Evolutionary conservation across 2,329 filamentous ascomycete genomes (phyloP).

Genomic region (Rugonectria rugulosa): DNA sequence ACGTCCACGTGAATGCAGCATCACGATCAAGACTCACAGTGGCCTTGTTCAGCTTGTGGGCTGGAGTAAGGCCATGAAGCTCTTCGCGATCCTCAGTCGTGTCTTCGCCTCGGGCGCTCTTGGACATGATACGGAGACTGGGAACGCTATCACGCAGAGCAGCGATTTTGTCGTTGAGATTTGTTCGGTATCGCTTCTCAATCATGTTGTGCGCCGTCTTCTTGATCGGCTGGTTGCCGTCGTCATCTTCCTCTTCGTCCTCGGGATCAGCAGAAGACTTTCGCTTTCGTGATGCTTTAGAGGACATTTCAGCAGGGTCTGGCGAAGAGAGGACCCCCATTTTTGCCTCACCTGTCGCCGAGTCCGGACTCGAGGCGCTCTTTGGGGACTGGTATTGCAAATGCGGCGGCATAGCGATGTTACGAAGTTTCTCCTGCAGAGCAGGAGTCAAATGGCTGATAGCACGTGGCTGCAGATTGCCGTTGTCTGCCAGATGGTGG

Average conservation of each 20-base stretch:
- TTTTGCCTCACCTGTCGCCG: conserved; percentile 57
- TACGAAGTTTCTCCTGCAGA: conserved; percentile 67
- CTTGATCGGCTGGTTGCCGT: conserved; percentile 69
- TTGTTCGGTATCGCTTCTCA: conserved; percentile 95
- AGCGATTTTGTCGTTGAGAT: conserved; percentile 96
- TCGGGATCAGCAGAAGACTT: conserved; percentile 69
- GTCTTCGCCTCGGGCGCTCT: conserved; percentile 73
- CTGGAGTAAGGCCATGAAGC: conserved; percentile 76
- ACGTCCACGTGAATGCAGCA: background rate
- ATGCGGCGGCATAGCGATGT: conserved; percentile 70
- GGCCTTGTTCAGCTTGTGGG: conserved; percentile 97
- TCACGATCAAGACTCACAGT: conserved; percentile 61
- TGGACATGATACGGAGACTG: conserved; percentile 84
- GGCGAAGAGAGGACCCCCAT: conserved; percentile 65
- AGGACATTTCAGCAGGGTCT: conserved; percentile 54
- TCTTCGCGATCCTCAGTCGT: conserved; percentile 80
- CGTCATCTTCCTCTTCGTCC: conserved; percentile 61
- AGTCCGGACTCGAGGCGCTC: conserved; percentile 66
- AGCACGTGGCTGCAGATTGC: conserved; percentile 39
- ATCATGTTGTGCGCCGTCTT: conserved; percentile 99
- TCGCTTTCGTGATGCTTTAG: conserved; percentile 68
- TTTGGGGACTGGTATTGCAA: conserved; percentile 67
- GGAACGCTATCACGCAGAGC: conserved; percentile 91
- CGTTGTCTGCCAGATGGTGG: conserved; percentile 41
- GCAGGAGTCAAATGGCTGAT: conserved; percentile 58